phyloP scores from a whole-genome alignment of 2,329 filamentous ascomycete genomes.

The Trichoderma lentiforme region DNA sequence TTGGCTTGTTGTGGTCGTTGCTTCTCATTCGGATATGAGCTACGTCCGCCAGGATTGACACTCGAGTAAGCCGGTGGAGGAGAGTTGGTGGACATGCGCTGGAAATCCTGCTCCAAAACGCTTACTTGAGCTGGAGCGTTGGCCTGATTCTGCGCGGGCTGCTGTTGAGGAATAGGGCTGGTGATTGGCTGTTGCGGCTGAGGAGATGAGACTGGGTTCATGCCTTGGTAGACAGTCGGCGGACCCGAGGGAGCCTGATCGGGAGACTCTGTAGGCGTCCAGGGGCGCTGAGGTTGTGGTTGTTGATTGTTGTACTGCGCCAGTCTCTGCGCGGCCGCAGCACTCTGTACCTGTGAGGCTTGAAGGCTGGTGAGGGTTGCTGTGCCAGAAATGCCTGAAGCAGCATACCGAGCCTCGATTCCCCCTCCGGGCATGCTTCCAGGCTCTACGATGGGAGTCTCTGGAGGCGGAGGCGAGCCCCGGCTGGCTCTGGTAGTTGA shows the following conservation, averaged over 20 bases:
- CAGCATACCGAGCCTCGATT: slow-evolving; percentile 88
- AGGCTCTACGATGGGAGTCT: slow-evolving; percentile 79
- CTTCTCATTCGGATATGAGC: slow-evolving; percentile 79
- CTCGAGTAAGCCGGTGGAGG: slow-evolving; percentile 96
- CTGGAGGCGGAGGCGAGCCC: slow-evolving; percentile 90
- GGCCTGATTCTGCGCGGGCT: slow-evolving; percentile 33
- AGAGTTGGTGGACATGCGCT: slow-evolving; percentile 75
- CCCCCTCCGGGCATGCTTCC: slow-evolving; percentile 69
- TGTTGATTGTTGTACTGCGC: slow-evolving; percentile 65
- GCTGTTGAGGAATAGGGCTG: slow-evolving; percentile 44
- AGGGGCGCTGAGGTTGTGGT: slow-evolving; percentile 57
- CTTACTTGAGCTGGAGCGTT: slow-evolving; percentile 54
- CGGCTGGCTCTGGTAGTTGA: slow-evolving; percentile 89
- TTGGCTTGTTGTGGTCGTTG: slow-evolving; percentile 45
- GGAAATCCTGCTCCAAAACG: slow-evolving; percentile 82
- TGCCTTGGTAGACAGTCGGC: slow-evolving; percentile 87
- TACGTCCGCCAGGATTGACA: slow-evolving; percentile 52
- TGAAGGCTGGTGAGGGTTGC: slow-evolving; percentile 74
- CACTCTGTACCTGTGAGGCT: slow-evolving; percentile 60
- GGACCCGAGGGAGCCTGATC: slow-evolving; percentile 84
- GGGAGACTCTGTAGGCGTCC: slow-evolving; percentile 91
- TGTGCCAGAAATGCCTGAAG: slow-evolving; percentile 83
- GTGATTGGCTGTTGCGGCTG: slow-evolving; percentile 40
- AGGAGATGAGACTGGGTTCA: slow-evolving; percentile 62
- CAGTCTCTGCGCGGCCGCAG: slow-evolving; percentile 75